These are phyloP conservation scores for Oryza officinalis DNA, from an alignment of 176 grass and related monocot species.

Conservation along the genomic window DNA sequence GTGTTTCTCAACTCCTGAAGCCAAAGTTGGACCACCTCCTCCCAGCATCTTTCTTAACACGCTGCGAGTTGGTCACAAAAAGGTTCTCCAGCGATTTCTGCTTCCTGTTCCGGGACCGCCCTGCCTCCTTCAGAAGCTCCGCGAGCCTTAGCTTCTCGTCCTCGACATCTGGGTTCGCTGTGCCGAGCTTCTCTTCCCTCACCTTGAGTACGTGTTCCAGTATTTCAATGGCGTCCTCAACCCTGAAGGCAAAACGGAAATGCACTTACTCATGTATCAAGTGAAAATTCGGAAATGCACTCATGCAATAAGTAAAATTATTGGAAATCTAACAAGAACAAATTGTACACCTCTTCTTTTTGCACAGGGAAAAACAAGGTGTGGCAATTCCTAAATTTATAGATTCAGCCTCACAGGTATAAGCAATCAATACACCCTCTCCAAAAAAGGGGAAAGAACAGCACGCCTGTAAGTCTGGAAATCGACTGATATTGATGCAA, in stretches of 20 bases:
- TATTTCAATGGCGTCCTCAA: conserved; percentile 93
- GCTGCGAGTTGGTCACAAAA: conserved; percentile 47
- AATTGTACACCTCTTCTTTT: too few relatives aligned
- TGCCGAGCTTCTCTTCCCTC: conserved; percentile 92
- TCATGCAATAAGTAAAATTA: not conserved
- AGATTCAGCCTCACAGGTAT: not conserved
- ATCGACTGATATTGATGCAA: not conserved
- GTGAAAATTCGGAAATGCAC: not conserved
- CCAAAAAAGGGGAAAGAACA: not conserved
- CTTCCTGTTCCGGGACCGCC: conserved; percentile 79
- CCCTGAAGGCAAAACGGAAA: conserved; percentile 41
- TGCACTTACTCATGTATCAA: not conserved
- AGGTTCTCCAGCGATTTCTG: conserved; percentile 84
- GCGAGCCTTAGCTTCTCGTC: conserved; percentile 86
- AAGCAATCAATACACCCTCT: not conserved
- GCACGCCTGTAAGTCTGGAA: not conserved
- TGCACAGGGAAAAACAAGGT: not conserved
- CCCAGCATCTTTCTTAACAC: conserved; percentile 71
- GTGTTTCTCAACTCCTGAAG: conserved; percentile 59
- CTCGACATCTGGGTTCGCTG: conserved; percentile 89
- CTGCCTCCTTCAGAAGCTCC: conserved; percentile 84
- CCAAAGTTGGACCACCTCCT: conserved; percentile 93
- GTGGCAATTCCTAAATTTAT: not conserved
- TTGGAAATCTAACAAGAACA: too few relatives aligned
- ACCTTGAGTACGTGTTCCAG: conserved; percentile 91